These are phyloP conservation scores for Suillus alpinus DNA, from an alignment of 768 basidiomycete genomes.

Conservation along the genomic window DNA sequence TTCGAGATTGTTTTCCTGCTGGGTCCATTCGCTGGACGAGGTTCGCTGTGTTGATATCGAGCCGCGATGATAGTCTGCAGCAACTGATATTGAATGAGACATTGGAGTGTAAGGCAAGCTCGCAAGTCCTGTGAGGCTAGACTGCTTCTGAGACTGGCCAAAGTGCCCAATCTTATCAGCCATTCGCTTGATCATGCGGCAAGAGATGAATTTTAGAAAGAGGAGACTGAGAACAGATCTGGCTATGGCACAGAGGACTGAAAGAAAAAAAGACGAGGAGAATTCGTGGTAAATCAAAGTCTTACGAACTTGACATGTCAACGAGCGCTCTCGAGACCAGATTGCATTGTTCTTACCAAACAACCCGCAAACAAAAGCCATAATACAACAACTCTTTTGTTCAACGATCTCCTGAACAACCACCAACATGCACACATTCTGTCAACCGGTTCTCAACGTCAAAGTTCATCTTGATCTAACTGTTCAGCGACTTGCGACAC, in stretches of 20 bases:
- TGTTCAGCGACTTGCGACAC: too few relatives aligned
- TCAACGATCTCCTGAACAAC: background rate
- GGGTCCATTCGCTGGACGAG: slow-evolving; percentile 51
- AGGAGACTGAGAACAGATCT: background rate
- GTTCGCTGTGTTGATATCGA: slow-evolving; percentile 72
- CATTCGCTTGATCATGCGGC: slow-evolving; percentile 48
- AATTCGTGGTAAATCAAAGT: background rate
- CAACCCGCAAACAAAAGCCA: background rate
- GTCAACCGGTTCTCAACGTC: background rate
- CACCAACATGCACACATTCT: background rate
- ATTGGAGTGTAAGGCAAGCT: slow-evolving; percentile 1
- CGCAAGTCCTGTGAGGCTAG: background rate
- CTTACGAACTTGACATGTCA: background rate
- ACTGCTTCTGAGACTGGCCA: slow-evolving; percentile 6
- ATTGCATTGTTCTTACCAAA: background rate
- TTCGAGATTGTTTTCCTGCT: slow-evolving; percentile 36
- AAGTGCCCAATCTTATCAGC: slow-evolving; percentile 45
- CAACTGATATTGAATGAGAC: slow-evolving; percentile 18
- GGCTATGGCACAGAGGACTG: background rate
- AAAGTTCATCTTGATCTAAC: background rate
- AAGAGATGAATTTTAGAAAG: background rate
- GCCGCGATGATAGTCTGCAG: slow-evolving; percentile 53
- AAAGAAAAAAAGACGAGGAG: slow-evolving; percentile 1
- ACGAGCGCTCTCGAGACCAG: background rate
- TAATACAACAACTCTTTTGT: background rate